These are phyloP conservation scores for Colletotrichum sp. DNA, from an alignment of 2,329 filamentous ascomycete species.

Conservation along the genomic window DNA sequence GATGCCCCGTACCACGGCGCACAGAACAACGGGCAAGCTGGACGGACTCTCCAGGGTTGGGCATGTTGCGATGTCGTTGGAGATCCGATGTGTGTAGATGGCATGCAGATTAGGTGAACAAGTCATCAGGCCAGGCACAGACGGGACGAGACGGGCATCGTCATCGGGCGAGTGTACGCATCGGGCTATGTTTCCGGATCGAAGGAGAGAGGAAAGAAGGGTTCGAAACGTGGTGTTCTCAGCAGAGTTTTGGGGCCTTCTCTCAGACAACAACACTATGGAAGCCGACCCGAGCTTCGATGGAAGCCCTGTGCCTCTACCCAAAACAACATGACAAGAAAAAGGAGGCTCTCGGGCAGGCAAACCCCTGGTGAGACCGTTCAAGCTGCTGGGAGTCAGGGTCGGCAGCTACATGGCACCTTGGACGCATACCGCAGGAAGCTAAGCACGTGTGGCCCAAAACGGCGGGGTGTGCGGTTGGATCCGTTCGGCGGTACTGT, in stretches of 20 bases:
- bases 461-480: conserved; percentile 16
- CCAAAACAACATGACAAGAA: neutral
- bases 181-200: neutral
- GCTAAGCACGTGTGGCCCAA: neutral
- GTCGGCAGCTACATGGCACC: neutral
- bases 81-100: neutral
- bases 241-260: neutral
- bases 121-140: neutral
- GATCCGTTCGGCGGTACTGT: conserved; percentile 12
- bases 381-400: neutral
- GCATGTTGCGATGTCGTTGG: neutral
- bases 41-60: neutral
- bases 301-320: neutral
- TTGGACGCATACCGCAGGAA: neutral
- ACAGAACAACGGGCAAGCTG: neutral
- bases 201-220: neutral
- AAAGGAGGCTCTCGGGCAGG: neutral
- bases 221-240: conserved; percentile 2
- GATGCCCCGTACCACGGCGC: neutral
- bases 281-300: neutral
- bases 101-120: neutral
- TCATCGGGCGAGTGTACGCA: neutral
- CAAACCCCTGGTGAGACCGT: neutral
- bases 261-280: neutral
- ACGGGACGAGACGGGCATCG: neutral